Evolutionary conservation across 2,329 filamentous ascomycete genomes (phyloP).

Genomic region (Periconia digitata): DNA sequence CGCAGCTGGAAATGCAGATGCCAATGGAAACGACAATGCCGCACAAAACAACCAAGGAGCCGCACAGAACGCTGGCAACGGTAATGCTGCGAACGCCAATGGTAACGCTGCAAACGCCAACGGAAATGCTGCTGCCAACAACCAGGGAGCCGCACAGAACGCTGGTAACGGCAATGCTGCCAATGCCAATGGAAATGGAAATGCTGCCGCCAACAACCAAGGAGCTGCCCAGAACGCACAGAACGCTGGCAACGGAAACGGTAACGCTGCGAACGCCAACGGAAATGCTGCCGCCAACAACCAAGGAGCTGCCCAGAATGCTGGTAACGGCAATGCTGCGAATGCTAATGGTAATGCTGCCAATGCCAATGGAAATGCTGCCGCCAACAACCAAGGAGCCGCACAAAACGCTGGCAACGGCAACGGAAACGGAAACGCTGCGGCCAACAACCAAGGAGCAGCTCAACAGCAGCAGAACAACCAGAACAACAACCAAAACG

Average conservation of each 20-base stretch:
- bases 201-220: neutral
- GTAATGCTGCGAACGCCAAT: neutral
- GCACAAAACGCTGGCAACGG: too few species aligned
- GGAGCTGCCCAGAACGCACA: neutral
- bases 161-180: neutral
- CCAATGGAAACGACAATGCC: neutral
- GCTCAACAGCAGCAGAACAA: too few species aligned
- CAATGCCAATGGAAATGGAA: neutral
- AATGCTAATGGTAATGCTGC: neutral
- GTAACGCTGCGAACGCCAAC: neutral
- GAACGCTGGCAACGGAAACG: too few species aligned
- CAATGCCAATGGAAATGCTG: too few species aligned
- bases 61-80: conserved; percentile 1
- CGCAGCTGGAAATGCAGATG: neutral
- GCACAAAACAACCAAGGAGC: neutral
- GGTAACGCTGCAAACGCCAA: neutral
- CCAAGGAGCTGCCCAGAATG: neutral
- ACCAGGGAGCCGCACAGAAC: neutral
- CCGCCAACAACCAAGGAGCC: too few species aligned
- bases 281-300: neutral
- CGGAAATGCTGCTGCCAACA: neutral
- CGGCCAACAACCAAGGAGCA: too few species aligned
- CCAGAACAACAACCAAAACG: too few species aligned
- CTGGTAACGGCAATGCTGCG: neutral
- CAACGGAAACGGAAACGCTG: too few species aligned